Conservation (phyloP, 139 green algal species). For the Chlorella sp. region DNA sequence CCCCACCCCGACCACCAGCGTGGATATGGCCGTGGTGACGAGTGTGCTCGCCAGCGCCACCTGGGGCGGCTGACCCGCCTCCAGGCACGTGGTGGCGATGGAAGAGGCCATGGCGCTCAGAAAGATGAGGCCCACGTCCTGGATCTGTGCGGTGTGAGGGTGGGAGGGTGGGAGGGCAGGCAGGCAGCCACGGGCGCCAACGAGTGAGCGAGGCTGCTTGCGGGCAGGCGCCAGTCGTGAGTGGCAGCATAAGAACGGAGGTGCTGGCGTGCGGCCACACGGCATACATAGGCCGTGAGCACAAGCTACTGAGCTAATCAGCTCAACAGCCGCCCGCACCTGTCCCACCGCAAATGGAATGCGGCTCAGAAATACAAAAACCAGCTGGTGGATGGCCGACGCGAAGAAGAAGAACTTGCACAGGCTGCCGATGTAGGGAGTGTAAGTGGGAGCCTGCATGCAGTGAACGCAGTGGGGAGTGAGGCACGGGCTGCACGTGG, state of each 20-base stretch:
- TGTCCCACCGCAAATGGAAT: conserved; percentile 75
- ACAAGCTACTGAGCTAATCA: too few species aligned
- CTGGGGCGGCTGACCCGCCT: conserved; percentile 1
- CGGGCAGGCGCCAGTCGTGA: neutral
- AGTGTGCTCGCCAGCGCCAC: conserved; percentile 57
- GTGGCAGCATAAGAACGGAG: neutral
- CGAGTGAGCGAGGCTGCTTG: too few species aligned
- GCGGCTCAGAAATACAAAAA: conserved; percentile 45
- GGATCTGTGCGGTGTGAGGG: too few species aligned
- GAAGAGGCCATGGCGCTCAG: conserved; percentile 63
- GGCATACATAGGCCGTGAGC: too few species aligned
- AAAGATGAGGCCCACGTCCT: conserved; percentile 79
- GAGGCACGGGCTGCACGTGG: too few species aligned
- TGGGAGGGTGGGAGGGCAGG: too few species aligned
- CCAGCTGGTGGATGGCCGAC: conserved; percentile 60
- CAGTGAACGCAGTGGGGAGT: too few species aligned
- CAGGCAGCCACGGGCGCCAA: too few species aligned
- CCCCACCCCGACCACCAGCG: conserved; percentile 56
- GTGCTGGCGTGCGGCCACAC: neutral
- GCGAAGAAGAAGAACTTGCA: conserved; percentile 59
- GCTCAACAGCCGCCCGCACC: conserved; percentile 13
- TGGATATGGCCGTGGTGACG: conserved; percentile 49
- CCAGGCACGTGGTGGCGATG: conserved; percentile 30
- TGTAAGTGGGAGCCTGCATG: conserved; percentile 33
- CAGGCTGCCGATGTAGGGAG: conserved; percentile 42